These are phyloP conservation scores for Suhomyces sp. DNA, from an alignment of 805 yeast species.

Conservation along the genomic window DNA sequence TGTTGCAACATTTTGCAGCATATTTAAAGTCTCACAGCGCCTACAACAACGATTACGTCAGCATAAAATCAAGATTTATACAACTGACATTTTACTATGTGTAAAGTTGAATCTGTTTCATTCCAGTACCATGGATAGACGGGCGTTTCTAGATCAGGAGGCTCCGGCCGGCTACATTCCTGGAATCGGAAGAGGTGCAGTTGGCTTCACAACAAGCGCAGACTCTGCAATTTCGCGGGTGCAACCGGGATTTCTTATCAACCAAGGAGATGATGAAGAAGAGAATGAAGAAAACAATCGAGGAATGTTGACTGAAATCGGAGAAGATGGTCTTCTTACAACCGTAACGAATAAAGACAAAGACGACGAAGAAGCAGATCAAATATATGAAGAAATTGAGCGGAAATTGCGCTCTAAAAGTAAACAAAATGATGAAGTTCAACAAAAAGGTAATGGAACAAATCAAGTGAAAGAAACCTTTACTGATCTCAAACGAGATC, in stretches of 20 bases:
- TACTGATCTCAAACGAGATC: constrained; percentile 62
- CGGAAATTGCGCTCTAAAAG: constrained; percentile 38
- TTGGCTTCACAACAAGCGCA: constrained; percentile 86
- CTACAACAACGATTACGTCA: background rate
- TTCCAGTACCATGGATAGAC: constrained; percentile 6
- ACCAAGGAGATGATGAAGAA: constrained; percentile 22
- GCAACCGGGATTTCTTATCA: constrained; percentile 20
- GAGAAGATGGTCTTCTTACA: constrained; percentile 26
- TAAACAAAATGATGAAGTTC: constrained; percentile 18
- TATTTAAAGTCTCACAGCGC: too few relatives aligned
- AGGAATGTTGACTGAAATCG: constrained; percentile 27
- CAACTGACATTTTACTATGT: too few relatives aligned
- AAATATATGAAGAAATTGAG: constrained; percentile 67
- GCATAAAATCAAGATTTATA: background rate
- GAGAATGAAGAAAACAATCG: constrained; percentile 27
- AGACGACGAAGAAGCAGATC: constrained; percentile 79
- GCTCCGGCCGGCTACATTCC: constrained; percentile 91
- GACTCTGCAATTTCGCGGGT: constrained; percentile 51
- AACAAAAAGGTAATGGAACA: constrained; percentile 11
- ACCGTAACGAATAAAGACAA: constrained; percentile 26
- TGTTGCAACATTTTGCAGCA: too few relatives aligned
- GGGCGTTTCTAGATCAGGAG: constrained; percentile 69
- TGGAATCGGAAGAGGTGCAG: constrained; percentile 93
- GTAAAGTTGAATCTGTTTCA: too few relatives aligned
- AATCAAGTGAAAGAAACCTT: constrained; percentile 5